Evolutionary conservation across 2,329 filamentous ascomycete species (phyloP), one percentile per base, ranked within the genome.

Genomic region (Aspergillus neotritici): DNA sequence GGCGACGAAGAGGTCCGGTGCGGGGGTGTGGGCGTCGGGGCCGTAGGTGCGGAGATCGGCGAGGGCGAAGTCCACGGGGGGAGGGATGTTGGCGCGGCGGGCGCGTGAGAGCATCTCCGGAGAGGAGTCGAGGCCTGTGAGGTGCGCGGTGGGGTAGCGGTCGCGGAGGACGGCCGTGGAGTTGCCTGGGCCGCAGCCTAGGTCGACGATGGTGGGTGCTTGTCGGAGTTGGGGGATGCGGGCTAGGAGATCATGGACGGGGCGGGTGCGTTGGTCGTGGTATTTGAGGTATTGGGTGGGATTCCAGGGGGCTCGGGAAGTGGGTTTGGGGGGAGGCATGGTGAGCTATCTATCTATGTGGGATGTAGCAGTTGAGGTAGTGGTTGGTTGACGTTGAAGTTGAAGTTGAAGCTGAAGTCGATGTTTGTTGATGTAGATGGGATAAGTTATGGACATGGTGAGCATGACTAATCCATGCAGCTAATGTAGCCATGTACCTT

Each of bases 111-210:
- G 66, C 79, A 82, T 82, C 50, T 78, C 72, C 0, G 71, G 69
- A 0, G 73, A 77, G 0, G 72, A 73, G 50, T 82, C 79, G 35
- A 82, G 67, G 8, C 77, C 79, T 0, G 65, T 64, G 34, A 81
- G 52, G 0, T 55, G 44, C 0, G 78, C 72, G 4, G 58, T 35
- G 0, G 77, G 75, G 55, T 74, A 82, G 4, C 67, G 67, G 3
- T 57, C 51, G 4, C 62, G 59, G 2, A 82, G 67, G 1, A 74
- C 70, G 1, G 63, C 58, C 0, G 78, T 82, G 2, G 74, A 78
- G 62, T 80, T 82, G 4, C 74, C 79, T 0, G 79, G 79, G 0
- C 79, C 79, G 57, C 79, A 82, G 51, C 79, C 79, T 1, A 82
- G 65, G 46, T 82, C 79, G 51, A 79, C 64, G 51, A 82, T 71